Evolutionary conservation across 2,329 filamentous ascomycete genomes (phyloP), one percentile per base, ranked within the genome.

Genomic region (Apiospora hydei): DNA sequence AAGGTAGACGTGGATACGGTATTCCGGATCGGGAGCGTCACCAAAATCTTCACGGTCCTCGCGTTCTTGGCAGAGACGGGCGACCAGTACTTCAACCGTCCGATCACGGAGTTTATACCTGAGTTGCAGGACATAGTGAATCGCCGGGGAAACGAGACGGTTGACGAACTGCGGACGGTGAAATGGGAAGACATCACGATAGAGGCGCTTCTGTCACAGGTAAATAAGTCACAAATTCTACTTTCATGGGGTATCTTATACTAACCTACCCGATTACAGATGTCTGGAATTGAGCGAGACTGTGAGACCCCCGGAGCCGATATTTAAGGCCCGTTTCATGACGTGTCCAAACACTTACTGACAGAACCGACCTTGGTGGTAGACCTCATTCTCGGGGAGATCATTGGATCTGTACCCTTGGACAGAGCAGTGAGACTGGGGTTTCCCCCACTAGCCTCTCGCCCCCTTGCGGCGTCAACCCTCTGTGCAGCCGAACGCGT

Each of bases 71-170:
- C 79, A 0, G 78, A 79, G 18, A 79, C 78, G 0, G 82, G 82
- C 0, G 81, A 83, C 38, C 68, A 73, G 0, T 74, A 80, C 46
- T 82, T 80, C 77, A 81, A 82, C 69, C 81, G 84, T 6, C 82
- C 82, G 3, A 77, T 85, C 16, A 80, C 81, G 1, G 82, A 83
- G 18, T 82, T 81, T 69, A 75, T 85, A 2, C 82, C 83, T 2
- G 82, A 84, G 70, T 75, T 85, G 18, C 76, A 76, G n/a, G 76
- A 71, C 2, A 77, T 81, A 3, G 77, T 74, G 4, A 14, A 70
- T 16, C 38, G 64, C 13, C 51, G 46, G 2, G 53, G 61, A 2
- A 71, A 69, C 2, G 71, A 67, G 3, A 44, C 72, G 16, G 75
- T 76, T 5, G 71, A 72, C 24, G 53, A 47, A 5, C 30, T 69